These are phyloP conservation scores for Ophiostoma perfectum DNA, from an alignment of 2,329 filamentous ascomycete species.

Conservation along the genomic window DNA sequence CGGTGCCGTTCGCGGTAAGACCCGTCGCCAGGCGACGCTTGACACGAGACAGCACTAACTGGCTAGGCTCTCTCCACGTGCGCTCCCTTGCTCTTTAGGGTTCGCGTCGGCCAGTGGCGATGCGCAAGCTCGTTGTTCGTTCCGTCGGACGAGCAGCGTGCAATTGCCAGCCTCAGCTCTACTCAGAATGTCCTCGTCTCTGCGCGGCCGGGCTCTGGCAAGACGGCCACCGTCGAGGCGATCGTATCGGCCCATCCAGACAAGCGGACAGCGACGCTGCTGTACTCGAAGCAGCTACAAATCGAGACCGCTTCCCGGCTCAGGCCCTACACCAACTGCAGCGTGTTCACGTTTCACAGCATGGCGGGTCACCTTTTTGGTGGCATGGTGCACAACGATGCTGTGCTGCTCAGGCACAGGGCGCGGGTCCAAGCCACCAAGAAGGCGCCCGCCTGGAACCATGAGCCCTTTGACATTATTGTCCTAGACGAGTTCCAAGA, in stretches of 20 bases:
- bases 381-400: neutral
- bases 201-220: neutral
- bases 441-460: too few relatives aligned
- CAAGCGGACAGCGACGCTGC: neutral
- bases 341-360: neutral
- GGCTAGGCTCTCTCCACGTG: too few relatives aligned
- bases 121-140: neutral
- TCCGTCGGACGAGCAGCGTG: neutral
- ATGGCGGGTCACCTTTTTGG: neutral
- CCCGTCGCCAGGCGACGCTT: too few relatives aligned
- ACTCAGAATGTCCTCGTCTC: neutral
- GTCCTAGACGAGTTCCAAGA: conserved; percentile 7
- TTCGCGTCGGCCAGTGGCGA: too few relatives aligned
- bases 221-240: neutral
- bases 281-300: conserved; percentile 4
- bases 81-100: too few relatives aligned
- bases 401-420: neutral
- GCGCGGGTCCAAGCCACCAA: neutral
- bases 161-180: neutral
- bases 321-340: neutral
- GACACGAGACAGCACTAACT: too few relatives aligned
- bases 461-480: conserved; percentile 1
- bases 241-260: neutral
- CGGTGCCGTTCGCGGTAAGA: too few relatives aligned
- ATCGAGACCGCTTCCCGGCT: neutral